Conservation (phyloP, 2,329 filamentous ascomycete species). For the Fusarium chlamydosporum region DNA sequence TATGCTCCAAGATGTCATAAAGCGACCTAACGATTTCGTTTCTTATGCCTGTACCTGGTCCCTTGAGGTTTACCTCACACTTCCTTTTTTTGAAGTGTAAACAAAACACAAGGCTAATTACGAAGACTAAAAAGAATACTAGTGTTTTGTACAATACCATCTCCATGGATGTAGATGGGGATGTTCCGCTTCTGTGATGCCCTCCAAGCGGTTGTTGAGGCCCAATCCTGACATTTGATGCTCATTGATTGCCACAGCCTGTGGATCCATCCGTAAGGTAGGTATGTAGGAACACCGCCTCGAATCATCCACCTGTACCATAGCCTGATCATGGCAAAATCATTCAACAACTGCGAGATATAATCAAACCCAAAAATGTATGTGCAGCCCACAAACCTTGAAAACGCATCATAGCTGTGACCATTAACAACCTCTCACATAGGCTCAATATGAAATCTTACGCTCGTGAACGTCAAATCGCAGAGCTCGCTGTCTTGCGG, state of each 20-base stretch:
- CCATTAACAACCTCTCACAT: not conserved
- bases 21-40: no score
- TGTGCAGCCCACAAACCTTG: not conserved
- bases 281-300: not conserved
- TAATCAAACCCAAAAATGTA: slow-evolving; percentile 4
- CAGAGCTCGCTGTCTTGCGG: slow-evolving; percentile 65
- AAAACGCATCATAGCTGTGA: not conserved
- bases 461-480: slow-evolving; percentile 53
- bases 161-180: no score
- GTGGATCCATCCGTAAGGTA: slow-evolving; percentile 5
- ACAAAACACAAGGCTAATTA: no score
- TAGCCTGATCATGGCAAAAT: slow-evolving; percentile 2
- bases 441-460: slow-evolving; percentile 46
- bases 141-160: not conserved
- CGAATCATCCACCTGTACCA: not conserved
- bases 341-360: slow-evolving; percentile 2
- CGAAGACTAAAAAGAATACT: no score
- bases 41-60: no score
- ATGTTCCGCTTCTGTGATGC: not conserved
- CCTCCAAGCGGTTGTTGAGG: not conserved
- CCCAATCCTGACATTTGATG: slow-evolving; percentile 3
- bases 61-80: no score
- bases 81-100: no score
- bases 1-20: no score
- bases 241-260: slow-evolving; percentile 8